A percentile compares a stretch with the other conserved stretches of the same genome.
Conservation (phyloP, 1,139 yeast genomes). For the Saccharomycopsis phalli region DNA sequence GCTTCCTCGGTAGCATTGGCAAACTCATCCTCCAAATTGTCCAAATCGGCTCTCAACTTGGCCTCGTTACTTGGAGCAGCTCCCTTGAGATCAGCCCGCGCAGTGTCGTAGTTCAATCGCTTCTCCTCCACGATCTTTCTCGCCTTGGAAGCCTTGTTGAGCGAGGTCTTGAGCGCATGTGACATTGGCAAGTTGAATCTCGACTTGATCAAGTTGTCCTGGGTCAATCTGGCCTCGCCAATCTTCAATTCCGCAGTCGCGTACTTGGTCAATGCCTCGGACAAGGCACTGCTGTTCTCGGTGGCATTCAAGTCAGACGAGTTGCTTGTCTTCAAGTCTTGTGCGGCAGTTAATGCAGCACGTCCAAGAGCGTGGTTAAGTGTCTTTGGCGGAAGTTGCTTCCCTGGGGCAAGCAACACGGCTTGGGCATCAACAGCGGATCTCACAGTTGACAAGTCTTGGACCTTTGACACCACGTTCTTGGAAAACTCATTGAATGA, state of each 20-base stretch:
- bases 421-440: conserved; percentile 80
- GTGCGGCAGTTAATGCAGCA: conserved; percentile 51
- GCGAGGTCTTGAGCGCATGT: conserved; percentile 54
- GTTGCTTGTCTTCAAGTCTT: conserved; percentile 31
- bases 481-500: conserved; percentile 68
- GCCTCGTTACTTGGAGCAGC: conserved; percentile 72
- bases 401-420: conserved; percentile 49
- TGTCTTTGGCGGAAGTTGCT: conserved; percentile 70
- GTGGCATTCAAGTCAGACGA: conserved; percentile 31
- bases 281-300: conserved; percentile 29
- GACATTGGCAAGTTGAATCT: conserved; percentile 64
- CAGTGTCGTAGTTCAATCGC: conserved; percentile 72
- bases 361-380: conserved; percentile 77
- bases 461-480: conserved; percentile 56
- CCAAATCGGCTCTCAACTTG: conserved; percentile 67
- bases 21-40: conserved; percentile 81
- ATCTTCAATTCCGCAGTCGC: conserved; percentile 55
- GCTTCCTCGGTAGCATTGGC: conserved; percentile 91
- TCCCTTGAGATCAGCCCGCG: conserved; percentile 58
- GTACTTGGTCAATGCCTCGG: conserved; percentile 41
- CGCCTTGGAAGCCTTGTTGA: conserved; percentile 59
- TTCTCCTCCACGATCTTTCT: conserved; percentile 74
- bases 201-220: conserved; percentile 63
- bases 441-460: conserved; percentile 64
- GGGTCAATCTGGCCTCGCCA: conserved; percentile 78